Percentiles rank a stretch among this genome's conserved stretches.
Evolutionary conservation across 495 filamentous ascomycete genomes (phyloP).

Genomic region (Ramalina peruviana): DNA sequence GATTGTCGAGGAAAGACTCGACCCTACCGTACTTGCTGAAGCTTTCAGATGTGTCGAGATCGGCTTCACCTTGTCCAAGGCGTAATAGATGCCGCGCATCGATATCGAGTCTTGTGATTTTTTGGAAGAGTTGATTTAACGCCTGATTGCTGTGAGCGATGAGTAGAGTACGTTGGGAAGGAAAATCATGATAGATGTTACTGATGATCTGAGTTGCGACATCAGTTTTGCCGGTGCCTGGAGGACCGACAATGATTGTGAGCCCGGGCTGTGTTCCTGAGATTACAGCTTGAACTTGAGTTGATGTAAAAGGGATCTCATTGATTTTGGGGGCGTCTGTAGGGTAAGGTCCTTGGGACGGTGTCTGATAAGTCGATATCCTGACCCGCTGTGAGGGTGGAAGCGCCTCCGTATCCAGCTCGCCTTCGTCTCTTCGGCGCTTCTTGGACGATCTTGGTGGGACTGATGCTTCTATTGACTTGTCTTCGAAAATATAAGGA

Average conservation of each 20-base stretch:
- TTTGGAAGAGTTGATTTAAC: conserved; percentile 96
- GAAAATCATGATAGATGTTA: conserved; percentile 98
- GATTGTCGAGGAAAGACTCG: conserved; percentile 88
- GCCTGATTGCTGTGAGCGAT: conserved; percentile 97
- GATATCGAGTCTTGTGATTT: conserved; percentile 88
- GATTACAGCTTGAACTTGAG: conserved; percentile 82
- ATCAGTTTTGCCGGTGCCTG: conserved; percentile 96
- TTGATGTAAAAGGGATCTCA: conserved; percentile 72
- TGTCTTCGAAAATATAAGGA: conserved; percentile 66
- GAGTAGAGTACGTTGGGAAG: conserved; percentile 76
- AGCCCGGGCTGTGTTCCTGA: conserved; percentile 92
- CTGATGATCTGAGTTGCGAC: conserved; percentile 97
- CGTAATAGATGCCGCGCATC: conserved; percentile 89
- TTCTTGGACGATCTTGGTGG: conserved; percentile 55
- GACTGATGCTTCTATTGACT: conserved; percentile 26
- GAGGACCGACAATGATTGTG: conserved; percentile 88
- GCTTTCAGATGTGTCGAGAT: conserved; percentile 69
- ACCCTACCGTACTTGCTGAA: conserved; percentile 94
- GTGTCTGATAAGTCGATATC: conserved; percentile 84
- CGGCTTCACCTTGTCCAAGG: conserved; percentile 89
- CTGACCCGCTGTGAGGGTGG: conserved; percentile 49
- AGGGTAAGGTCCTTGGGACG: conserved; percentile 83
- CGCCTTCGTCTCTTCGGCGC: conserved; percentile 58
- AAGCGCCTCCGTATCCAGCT: conserved; percentile 32
- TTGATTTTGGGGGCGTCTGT: conserved; percentile 78